Evolutionary conservation across 2,329 filamentous ascomycete species (phyloP).

Genomic region (Exophiala lecanii-corni): DNA sequence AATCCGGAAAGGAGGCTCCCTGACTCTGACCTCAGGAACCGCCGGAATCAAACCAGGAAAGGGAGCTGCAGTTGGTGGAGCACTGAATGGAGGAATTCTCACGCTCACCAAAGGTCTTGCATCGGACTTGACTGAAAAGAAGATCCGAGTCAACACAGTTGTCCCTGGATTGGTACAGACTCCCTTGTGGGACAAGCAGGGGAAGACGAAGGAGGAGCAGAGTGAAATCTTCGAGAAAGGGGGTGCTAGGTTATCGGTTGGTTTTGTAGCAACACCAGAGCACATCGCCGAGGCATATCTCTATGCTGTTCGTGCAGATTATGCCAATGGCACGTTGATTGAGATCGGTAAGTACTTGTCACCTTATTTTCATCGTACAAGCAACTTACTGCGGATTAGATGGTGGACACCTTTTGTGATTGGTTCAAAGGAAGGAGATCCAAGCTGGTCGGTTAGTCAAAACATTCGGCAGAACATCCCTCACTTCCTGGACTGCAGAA

Average conservation of each 20-base stretch:
- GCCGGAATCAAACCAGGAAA: slow-evolving; percentile 49
- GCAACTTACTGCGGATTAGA: too few relatives aligned
- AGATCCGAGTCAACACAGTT: slow-evolving; percentile 60
- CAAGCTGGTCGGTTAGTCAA: too few relatives aligned
- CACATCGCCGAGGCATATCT: slow-evolving; percentile 46
- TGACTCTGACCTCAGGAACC: slow-evolving; percentile 54
- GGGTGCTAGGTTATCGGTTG: slow-evolving; percentile 21
- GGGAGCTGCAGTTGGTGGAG: slow-evolving; percentile 47
- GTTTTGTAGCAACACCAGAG: slow-evolving; percentile 35
- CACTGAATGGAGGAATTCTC: slow-evolving; percentile 48
- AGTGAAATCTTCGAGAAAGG: slow-evolving; percentile 17
- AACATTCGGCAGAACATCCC: too few relatives aligned
- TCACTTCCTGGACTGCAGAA: too few relatives aligned
- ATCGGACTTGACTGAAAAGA: slow-evolving; percentile 51
- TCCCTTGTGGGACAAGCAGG: slow-evolving; percentile 35
- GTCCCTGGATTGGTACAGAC: slow-evolving; percentile 52
- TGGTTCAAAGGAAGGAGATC: too few relatives aligned
- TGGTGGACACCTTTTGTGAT: too few relatives aligned
- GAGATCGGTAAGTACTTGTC: slow-evolving; percentile 21
- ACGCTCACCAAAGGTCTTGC: slow-evolving; percentile 54
- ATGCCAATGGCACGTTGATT: slow-evolving; percentile 21
- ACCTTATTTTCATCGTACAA: too few relatives aligned
- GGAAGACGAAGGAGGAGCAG: slow-evolving; percentile 25
- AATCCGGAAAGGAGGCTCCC: slow-evolving; percentile 18
- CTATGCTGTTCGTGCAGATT: slow-evolving; percentile 28